Base-by-base conservation (phyloP, 352 stramenopile species). In the Achlya hypogyna region DNA sequence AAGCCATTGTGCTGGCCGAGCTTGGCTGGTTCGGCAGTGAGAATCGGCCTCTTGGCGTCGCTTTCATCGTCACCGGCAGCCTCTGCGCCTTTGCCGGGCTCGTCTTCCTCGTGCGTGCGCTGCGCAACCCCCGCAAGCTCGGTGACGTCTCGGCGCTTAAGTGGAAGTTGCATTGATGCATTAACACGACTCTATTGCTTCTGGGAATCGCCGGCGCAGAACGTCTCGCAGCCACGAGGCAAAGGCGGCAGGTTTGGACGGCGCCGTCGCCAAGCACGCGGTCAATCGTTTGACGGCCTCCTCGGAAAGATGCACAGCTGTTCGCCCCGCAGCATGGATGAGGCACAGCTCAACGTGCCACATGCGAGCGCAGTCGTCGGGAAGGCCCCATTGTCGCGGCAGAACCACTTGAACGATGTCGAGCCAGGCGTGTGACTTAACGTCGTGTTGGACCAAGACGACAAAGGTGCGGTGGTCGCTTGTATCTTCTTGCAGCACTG, bases 1-100 rank as follows among this genome's bases (percentile, higher is more conserved):
- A 91, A 60, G 73, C 83, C n/a, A 56, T 91, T 31, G 78, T 91
- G 31, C 63, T 91, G 29, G 76, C 75, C 40, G 78, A 88, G 31
- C 51, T 87, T 29, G 72, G 75, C 53, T 92, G 84, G 81, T 87
- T 90, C 54, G 81, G 84, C 42, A 87, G 74, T 42, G 59, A 74
- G 42, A 92, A 92, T 67, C 68, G 73, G 29, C 25, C 82, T 0
- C 71, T 89, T 0, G 81, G 78, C 3, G 71, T 56, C 9, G 81
- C 85, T 35, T 92, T 88, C 58, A 53, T 89, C 16, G 77, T 68
- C 10, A 63, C 86, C 34, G 81, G 78, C 22, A 77, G 59, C 43
- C 56, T 89, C 18, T 92, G 88, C 66, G 40, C 70, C 4, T 29
- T 81, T n/a, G 78, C 79, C 2, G 63, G 69, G 8, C 43, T 85